These are phyloP conservation scores for Haberlea rhodopensis DNA, from an alignment of 257 asterid species.

Conservation along the genomic window DNA sequence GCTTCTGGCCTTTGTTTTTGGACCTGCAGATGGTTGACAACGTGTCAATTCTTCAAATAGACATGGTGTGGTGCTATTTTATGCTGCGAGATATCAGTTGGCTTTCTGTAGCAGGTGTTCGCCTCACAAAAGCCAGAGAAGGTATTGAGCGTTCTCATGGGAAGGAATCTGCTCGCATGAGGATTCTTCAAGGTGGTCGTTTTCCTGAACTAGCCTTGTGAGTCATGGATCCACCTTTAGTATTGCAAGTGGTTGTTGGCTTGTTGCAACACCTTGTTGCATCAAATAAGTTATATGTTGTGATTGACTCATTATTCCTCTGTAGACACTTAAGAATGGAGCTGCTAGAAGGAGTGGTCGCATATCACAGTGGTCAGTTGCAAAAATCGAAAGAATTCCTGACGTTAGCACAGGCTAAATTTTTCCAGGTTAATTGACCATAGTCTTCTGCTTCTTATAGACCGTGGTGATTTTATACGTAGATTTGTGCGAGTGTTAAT, in stretches of 20 bases:
- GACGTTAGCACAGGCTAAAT: slow-evolving; percentile 72
- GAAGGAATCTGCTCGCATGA: slow-evolving; percentile 79
- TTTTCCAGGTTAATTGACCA: slow-evolving; percentile 45
- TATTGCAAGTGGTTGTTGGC: slow-evolving; percentile 6
- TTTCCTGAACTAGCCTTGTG: slow-evolving; percentile 87
- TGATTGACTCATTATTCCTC: slow-evolving; percentile 21
- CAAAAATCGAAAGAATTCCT: slow-evolving; percentile 59
- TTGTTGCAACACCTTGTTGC: slow-evolving; percentile 20
- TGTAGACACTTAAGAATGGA: slow-evolving; percentile 82
- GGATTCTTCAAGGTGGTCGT: slow-evolving; percentile 77
- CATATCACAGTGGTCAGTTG: slow-evolving; percentile 68
- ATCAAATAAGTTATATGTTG: slow-evolving; percentile 3
- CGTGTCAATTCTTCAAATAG: slow-evolving; percentile 86
- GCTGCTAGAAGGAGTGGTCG: slow-evolving; percentile 89
- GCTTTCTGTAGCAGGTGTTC: slow-evolving; percentile 82
- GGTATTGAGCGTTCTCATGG: slow-evolving; percentile 96
- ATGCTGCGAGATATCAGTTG: slow-evolving; percentile 92
- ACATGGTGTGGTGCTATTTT: slow-evolving; percentile 97
- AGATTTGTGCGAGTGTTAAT: neutral
- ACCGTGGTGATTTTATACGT: slow-evolving; percentile 11
- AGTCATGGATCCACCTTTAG: slow-evolving; percentile 26
- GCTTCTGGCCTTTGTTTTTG: slow-evolving; percentile 25
- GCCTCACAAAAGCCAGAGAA: slow-evolving; percentile 82
- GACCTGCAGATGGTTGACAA: slow-evolving; percentile 80
- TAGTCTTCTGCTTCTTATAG: slow-evolving; percentile 6